phyloP scores from a whole-genome alignment of 2,329 filamentous ascomycete species.

The Colletotrichum caudatum region DNA sequence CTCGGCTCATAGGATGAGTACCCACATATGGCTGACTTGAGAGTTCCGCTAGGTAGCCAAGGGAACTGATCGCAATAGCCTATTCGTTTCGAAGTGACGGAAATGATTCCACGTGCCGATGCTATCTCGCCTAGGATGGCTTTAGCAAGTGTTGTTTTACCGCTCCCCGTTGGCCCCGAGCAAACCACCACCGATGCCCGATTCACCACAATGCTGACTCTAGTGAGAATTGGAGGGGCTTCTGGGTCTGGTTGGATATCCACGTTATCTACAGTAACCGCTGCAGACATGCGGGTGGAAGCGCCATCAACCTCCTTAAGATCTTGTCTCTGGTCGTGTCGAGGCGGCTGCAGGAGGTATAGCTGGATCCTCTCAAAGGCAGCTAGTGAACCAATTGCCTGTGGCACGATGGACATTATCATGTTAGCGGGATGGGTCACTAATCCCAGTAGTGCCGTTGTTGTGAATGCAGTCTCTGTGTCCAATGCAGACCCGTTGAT shows the following conservation, averaged over 20 bases:
- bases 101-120: neutral
- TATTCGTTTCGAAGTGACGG: slow-evolving; percentile 31
- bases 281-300: neutral
- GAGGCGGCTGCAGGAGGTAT: slow-evolving; percentile 36
- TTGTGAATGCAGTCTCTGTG: slow-evolving; percentile 42
- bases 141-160: slow-evolving; percentile 43
- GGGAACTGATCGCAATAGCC: slow-evolving; percentile 43
- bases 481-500: neutral
- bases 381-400: slow-evolving; percentile 38
- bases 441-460: slow-evolving; percentile 43
- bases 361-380: slow-evolving; percentile 43
- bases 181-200: slow-evolving; percentile 15
- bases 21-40: slow-evolving; percentile 44
- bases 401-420: slow-evolving; percentile 35
- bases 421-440: slow-evolving; percentile 42
- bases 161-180: slow-evolving; percentile 36
- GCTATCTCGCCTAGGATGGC: slow-evolving; percentile 44
- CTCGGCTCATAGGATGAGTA: slow-evolving; percentile 42
- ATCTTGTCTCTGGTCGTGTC: slow-evolving; percentile 10
- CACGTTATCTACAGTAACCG: neutral
- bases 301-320: neutral
- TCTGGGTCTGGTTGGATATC: neutral
- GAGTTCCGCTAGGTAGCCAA: slow-evolving; percentile 42
- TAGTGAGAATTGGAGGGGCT: neutral
- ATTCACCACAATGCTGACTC: neutral